Evolutionary conservation across 2,329 filamentous ascomycete species (phyloP), one percentile per base, ranked within the genome.

Genomic region (Colletotrichum sp.): DNA sequence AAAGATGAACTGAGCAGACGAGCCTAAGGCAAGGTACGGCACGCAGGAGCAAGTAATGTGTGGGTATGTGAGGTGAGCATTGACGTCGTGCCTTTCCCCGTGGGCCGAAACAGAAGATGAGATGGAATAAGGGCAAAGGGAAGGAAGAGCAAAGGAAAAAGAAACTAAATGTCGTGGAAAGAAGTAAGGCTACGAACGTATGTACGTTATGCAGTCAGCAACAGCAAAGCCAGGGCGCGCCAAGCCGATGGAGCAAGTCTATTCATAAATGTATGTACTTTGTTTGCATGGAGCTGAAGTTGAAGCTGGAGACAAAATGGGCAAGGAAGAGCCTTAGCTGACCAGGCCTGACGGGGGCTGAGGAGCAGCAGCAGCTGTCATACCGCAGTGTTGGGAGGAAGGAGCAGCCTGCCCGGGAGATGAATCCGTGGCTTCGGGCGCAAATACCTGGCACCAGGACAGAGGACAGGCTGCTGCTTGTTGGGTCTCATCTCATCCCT

Each of bases 341-440:
- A 52, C 24, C 52, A 59, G 15, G 60, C 39, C 28, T 44, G 57
- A 24, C 66, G 44, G 28, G 59, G 24, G 21, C 59, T 32, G 28
- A 62, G 16, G 10, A 62, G 30, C 59, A 32, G 8, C 28, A 62
- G n/a, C 9, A 60, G 59, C 26, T 32, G 28, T 34, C 59, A 15
- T 32, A 30, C 28, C 59, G 30, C 28, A 32, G 9, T n/a, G 28
- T 32, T 62, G 59, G 59, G 59, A 30, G n/a, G 28, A 32, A 62
- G 26, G 57, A 30, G 57, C 30, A n/a, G n/a, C 52, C 21, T 57
- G 21, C 21, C 52, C 21, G 24, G 52, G 26, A 71, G 15, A 28
- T n/a, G 28, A 52, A 52, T 72, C 62, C 49, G 62, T 75, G 72
- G 69, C 69, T 69, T 69, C 64, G 57, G 64, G 32, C 34, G 32